phyloP scores from a whole-genome alignment of 192 early-diverging fungal species.

The Neocallimastix lanati region DNA sequence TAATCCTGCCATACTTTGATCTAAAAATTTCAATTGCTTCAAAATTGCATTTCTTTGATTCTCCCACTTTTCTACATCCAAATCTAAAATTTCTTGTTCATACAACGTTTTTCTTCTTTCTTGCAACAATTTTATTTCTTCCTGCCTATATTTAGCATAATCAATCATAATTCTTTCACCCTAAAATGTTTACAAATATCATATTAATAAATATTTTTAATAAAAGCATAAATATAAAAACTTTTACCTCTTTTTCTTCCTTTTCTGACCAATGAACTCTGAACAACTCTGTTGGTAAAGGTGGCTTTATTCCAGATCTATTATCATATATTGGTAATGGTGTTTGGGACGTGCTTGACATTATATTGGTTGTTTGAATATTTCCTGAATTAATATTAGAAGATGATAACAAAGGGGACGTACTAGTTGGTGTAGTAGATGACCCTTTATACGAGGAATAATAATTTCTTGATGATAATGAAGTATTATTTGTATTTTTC shows the following conservation, averaged over 20 bases:
- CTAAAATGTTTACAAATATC: too few species aligned
- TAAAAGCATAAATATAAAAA: too few species aligned
- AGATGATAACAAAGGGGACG: neutral
- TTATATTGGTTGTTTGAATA: neutral
- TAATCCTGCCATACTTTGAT: neutral
- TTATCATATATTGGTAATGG: neutral
- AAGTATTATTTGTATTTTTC: neutral
- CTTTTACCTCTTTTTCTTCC: neutral
- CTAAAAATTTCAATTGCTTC: neutral
- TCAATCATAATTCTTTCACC: neutral
- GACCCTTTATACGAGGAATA: neutral
- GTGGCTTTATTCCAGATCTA: neutral
- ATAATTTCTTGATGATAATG: neutral
- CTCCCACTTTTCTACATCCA: neutral
- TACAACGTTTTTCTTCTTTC: neutral
- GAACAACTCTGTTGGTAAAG: neutral
- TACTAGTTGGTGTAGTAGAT: neutral
- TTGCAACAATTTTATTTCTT: neutral
- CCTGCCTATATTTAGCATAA: neutral
- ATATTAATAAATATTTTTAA: too few species aligned
- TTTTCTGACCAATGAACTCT: neutral
- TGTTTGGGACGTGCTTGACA: neutral
- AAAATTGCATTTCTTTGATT: neutral
- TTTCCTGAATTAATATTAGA: neutral
- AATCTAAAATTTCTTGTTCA: neutral